These are phyloP conservation scores for Exophiala alcalophila DNA, from an alignment of 2,329 filamentous ascomycete genomes.

Conservation along the genomic window DNA sequence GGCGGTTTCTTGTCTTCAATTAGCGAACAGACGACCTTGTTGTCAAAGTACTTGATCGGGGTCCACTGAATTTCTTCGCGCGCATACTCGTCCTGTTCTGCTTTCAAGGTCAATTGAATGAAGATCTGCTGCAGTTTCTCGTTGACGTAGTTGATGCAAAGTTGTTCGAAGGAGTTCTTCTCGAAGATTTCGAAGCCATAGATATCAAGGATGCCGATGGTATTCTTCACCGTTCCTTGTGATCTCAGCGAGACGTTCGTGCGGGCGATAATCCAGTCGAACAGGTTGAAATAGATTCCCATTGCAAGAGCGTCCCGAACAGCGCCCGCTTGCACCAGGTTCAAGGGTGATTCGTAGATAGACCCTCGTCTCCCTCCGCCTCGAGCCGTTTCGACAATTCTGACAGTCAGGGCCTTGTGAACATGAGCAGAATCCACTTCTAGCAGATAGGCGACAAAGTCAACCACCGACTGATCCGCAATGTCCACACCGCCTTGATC, in stretches of 20 bases:
- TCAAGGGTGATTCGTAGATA: slow-evolving; percentile 73
- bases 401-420: slow-evolving; percentile 82
- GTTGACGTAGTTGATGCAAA: slow-evolving; percentile 99
- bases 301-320: slow-evolving; percentile 90
- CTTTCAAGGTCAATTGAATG: slow-evolving; percentile 92
- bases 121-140: slow-evolving; percentile 99
- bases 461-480: slow-evolving; percentile 82
- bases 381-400: slow-evolving; percentile 71
- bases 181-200: slow-evolving; percentile 99
- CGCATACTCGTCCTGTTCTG: slow-evolving; percentile 96
- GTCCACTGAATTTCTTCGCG: slow-evolving; percentile 97
- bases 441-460: slow-evolving; percentile 90
- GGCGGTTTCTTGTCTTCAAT: slow-evolving; percentile 90
- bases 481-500: slow-evolving; percentile 85
- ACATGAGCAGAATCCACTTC: slow-evolving; percentile 80
- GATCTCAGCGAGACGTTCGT: slow-evolving; percentile 86
- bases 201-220: slow-evolving; percentile 96
- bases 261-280: slow-evolving; percentile 95
- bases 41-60: slow-evolving; percentile 98
- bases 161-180: slow-evolving; percentile 97
- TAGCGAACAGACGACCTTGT: slow-evolving; percentile 96
- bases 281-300: slow-evolving; percentile 95
- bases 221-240: slow-evolving; percentile 70
- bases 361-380: slow-evolving; percentile 62
- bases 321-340: slow-evolving; percentile 78